Conservation (phyloP, 2,329 filamentous ascomycete species). For the Ceratocystiopsis minuta region DNA sequence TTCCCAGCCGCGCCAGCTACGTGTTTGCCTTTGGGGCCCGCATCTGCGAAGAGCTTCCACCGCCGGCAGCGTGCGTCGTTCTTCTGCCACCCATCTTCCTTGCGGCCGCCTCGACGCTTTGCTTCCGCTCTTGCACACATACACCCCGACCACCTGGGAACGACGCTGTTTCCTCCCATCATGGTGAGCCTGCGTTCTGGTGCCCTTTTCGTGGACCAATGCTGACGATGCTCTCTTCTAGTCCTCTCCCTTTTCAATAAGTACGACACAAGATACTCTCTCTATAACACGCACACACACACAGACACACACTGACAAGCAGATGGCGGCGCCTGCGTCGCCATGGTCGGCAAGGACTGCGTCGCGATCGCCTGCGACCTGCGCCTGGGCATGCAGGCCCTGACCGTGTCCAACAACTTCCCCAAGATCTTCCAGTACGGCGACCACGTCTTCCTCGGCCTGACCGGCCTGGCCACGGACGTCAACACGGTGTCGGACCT, state of each 20-base stretch:
- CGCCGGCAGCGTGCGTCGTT: no score
- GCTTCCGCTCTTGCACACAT: not conserved
- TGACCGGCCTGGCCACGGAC: slow-evolving; percentile 92
- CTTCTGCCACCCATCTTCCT: no score
- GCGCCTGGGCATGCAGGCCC: slow-evolving; percentile 83
- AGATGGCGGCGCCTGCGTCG: slow-evolving; percentile 86
- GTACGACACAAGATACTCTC: slow-evolving; percentile 35
- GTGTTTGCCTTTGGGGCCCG: slow-evolving; percentile 15
- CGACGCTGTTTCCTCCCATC: not conserved
- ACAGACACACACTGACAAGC: not conserved
- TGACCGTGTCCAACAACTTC: slow-evolving; percentile 99
- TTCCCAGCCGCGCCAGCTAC: slow-evolving; percentile 17
- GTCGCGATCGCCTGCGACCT: slow-evolving; percentile 98
- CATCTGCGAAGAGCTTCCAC: not conserved
- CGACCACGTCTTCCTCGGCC: slow-evolving; percentile 72
- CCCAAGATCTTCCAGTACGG: slow-evolving; percentile 98
- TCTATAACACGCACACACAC: no score
- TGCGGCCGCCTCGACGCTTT: no score
- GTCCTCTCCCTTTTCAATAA: slow-evolving; percentile 91
- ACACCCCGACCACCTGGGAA: no score
- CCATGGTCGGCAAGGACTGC: slow-evolving; percentile 99
- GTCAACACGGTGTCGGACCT: slow-evolving; percentile 88
- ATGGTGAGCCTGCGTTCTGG: not conserved
- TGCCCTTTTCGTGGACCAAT: not conserved
- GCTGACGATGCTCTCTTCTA: slow-evolving; percentile 19